Conservation (phyloP, 768 basidiomycete genomes). For the Pulveroboletus sp. region DNA sequence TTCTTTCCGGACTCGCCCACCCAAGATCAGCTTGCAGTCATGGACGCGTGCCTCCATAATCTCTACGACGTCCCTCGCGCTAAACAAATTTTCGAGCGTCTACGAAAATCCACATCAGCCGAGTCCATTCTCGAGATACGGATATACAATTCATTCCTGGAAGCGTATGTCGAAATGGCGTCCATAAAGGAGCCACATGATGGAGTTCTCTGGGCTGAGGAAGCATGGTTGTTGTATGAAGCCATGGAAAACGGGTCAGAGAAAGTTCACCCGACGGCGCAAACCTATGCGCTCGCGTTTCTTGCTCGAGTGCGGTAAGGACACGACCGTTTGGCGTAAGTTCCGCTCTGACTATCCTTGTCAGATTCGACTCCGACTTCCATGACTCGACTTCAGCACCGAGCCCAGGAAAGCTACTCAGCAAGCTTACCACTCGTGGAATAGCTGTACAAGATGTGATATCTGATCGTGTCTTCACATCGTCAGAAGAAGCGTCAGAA, state of each 20-base stretch:
- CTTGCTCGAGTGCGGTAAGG: constrained; percentile 52
- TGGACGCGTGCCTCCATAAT: constrained; percentile 79
- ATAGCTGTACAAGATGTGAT: constrained; percentile 51
- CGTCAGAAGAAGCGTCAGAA: constrained; percentile 46
- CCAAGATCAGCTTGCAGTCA: constrained; percentile 68
- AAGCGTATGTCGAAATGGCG: constrained; percentile 61
- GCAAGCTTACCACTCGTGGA: constrained; percentile 43
- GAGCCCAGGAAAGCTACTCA: constrained; percentile 36
- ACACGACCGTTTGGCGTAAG: not conserved
- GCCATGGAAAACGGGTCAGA: constrained; percentile 49
- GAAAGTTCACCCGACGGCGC: constrained; percentile 45
- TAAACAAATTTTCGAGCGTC: constrained; percentile 61
- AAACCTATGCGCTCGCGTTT: constrained; percentile 72
- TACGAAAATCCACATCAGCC: constrained; percentile 43
- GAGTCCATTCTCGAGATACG: constrained; percentile 45
- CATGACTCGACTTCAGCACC: constrained; percentile 14
- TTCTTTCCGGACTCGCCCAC: constrained; percentile 64
- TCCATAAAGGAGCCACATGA: constrained; percentile 40
- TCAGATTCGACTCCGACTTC: constrained; percentile 39
- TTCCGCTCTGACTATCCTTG: constrained; percentile 11
- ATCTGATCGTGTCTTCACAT: constrained; percentile 51
- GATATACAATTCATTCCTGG: constrained; percentile 63
- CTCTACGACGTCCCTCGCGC: constrained; percentile 75
- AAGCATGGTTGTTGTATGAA: constrained; percentile 58
- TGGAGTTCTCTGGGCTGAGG: constrained; percentile 54